Base-by-base conservation (phyloP, 2,329 filamentous ascomycete species). In the Alternaria viburni region DNA sequence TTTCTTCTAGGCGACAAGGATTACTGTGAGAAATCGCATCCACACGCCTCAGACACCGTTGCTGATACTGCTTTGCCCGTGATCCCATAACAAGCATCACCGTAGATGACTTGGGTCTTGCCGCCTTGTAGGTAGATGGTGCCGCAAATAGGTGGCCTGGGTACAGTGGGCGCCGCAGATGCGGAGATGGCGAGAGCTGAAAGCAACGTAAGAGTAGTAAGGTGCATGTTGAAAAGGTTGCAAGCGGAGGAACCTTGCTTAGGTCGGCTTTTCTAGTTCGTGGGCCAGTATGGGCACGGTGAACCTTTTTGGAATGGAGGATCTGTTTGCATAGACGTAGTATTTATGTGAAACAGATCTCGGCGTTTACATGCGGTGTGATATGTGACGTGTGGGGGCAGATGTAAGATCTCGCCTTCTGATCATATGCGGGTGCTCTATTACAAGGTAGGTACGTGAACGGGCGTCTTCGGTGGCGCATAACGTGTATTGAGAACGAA, bases 401-500 rank as follows among this genome's bases (percentile, higher is more conserved):
- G 26, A 30, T 52, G 49, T 32, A 11, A 52, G 49, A 21, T 30
- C 30, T 36, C 12, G 49, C 25, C 49, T 30, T 28, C 5, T 0
- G 10, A 6, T 17, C 17, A 52, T 52, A 36, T 32, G 49, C 5
- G 11, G 3, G 28, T 7, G 6, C 7, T 46, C 2, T 52, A 52
- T 52, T 9, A 23, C 28, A 6, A 25, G 30, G 15, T 17, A 13
- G 15, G 32, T 12, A 13, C 4, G n/a, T 19, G 30, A 26, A 43
- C 15, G 17, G 32, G 51, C 32, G 21, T 54, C 12, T 9, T 6
- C 15, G 41, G 19, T 23, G 17, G 30, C 51, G 11, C 25, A n/a
- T 9, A 57, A 23, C 28, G 0, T 17, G n/a, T 3, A 7, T 13
- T 21, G 17, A 4, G 0, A 23, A 5, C 11, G 23, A 2, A 0